phyloP scores from a whole-genome alignment of 1,284 basidiomycete genomes.

The Microbotryomycetes sp. region DNA sequence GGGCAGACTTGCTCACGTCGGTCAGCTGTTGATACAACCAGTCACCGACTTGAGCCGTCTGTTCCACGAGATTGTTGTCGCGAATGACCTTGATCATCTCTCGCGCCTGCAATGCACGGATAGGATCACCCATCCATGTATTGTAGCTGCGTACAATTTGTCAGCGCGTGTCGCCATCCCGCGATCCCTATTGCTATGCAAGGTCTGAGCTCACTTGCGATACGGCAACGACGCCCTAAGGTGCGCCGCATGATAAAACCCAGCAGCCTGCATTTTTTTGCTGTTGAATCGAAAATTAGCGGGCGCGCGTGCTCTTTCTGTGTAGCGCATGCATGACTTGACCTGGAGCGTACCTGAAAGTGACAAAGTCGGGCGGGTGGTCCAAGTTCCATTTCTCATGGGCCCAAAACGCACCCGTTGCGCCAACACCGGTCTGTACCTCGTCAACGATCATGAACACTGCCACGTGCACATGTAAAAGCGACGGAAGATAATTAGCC shows the following conservation, averaged over 20 bases:
- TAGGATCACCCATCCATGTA: constrained; percentile 47
- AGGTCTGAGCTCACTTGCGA: constrained; percentile 47
- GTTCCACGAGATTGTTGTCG: constrained; percentile 42
- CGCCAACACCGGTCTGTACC: constrained; percentile 51
- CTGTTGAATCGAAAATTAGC: background rate
- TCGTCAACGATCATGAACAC: constrained; percentile 51
- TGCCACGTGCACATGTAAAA: background rate
- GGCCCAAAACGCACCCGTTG: constrained; percentile 54
- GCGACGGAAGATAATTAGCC: background rate
- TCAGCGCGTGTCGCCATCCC: constrained; percentile 13
- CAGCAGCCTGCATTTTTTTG: constrained; percentile 49
- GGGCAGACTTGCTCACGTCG: constrained; percentile 35
- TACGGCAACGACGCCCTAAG: constrained; percentile 49
- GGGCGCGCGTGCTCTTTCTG: background rate
- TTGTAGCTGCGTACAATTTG: constrained; percentile 33
- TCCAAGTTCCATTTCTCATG: constrained; percentile 51
- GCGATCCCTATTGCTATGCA: constrained; percentile 16
- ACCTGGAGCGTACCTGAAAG: constrained; percentile 46
- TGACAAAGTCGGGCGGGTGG: constrained; percentile 50
- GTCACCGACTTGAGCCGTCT: constrained; percentile 43
- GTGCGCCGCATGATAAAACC: constrained; percentile 50
- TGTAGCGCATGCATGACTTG: constrained; percentile 20
- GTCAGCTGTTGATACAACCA: constrained; percentile 41
- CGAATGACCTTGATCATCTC: constrained; percentile 49
- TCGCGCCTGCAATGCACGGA: constrained; percentile 50